Evolutionary conservation across 257 asterid species (phyloP).

Genomic region (Nicotiana knightiana): DNA sequence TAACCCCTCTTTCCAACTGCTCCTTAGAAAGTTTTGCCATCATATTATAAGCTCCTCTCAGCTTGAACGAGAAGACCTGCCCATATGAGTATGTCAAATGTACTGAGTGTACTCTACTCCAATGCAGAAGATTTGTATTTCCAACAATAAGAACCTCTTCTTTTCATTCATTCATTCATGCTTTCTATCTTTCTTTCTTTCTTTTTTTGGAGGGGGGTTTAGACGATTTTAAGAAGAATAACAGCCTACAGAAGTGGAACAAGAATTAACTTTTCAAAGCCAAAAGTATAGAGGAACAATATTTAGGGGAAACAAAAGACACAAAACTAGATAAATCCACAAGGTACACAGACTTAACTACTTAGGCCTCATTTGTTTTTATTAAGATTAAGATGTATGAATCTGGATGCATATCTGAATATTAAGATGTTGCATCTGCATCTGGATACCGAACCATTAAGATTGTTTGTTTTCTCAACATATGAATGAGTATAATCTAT

Average conservation of each 20-base stretch:
- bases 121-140: background rate
- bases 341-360: background rate
- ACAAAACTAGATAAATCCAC: background rate
- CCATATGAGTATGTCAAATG: background rate
- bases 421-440: no score
- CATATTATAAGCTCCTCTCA: constrained; percentile 99
- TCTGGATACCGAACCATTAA: no score
- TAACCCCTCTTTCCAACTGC: constrained; percentile 71
- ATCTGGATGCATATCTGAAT: no score
- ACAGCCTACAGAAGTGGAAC: background rate
- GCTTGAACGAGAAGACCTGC: constrained; percentile 87
- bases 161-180: background rate
- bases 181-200: no score
- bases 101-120: background rate
- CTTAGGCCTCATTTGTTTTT: no score
- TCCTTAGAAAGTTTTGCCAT: constrained; percentile 83
- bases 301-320: background rate
- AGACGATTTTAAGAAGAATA: background rate
- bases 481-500: no score
- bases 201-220: background rate
- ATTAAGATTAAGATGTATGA: no score
- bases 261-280: background rate
- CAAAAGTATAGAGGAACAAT: background rate
- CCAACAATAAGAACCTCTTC: background rate
- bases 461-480: no score